Conservation (phyloP, 139 green algal genomes). For the Micractinium sp. region DNA sequence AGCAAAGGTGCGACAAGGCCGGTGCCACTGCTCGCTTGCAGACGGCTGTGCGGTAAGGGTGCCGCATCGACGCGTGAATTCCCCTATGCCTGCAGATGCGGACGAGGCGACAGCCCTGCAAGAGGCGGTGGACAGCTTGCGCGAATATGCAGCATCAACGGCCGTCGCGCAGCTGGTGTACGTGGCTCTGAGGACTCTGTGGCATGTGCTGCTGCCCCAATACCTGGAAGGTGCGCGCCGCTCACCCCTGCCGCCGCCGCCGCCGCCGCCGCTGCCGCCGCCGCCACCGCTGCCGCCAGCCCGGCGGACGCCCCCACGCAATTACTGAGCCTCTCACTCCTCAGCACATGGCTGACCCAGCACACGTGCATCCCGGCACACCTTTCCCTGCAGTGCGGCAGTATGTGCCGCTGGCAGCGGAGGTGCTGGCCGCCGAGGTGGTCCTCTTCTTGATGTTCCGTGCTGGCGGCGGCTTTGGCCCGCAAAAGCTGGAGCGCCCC, state of each 20-base stretch:
- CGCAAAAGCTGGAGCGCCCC: background rate
- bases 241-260: too few relatives aligned
- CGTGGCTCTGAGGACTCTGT: background rate
- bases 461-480: background rate
- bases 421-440: background rate
- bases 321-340: too few relatives aligned
- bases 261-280: background rate
- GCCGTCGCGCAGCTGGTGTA: background rate
- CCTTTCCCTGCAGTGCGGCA: background rate
- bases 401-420: background rate
- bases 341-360: too few relatives aligned
- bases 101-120: background rate
- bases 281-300: background rate
- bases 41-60: background rate
- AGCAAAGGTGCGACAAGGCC: too few relatives aligned
- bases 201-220: background rate
- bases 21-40: too few relatives aligned
- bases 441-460: slow-evolving; percentile 5
- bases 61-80: background rate
- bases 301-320: too few relatives aligned
- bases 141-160: background rate
- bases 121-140: background rate
- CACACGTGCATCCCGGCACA: too few relatives aligned
- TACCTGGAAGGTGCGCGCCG: background rate
- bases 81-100: background rate